Conservation (phyloP, 345 rosid genomes). For the Reutealis trisperma region DNA sequence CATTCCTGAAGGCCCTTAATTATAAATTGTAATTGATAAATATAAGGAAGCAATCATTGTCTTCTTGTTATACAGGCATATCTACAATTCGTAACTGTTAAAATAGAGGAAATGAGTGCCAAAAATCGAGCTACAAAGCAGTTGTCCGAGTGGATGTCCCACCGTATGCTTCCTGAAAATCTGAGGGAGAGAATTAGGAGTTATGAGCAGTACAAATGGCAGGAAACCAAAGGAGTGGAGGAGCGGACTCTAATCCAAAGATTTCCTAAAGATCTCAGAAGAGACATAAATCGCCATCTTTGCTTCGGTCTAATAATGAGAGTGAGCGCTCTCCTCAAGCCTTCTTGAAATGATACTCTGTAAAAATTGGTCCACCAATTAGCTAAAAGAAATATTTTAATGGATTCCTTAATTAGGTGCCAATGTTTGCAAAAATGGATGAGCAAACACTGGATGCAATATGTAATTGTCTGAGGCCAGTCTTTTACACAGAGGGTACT, state of each 20-base stretch:
- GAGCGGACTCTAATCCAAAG: constrained; percentile 55
- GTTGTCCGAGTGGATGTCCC: constrained; percentile 64
- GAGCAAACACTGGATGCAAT: constrained; percentile 30
- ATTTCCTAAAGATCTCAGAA: constrained; percentile 75
- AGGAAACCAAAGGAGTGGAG: constrained; percentile 80
- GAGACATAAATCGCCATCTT: constrained; percentile 84
- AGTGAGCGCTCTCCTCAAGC: constrained; percentile 41
- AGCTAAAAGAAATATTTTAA: background rate
- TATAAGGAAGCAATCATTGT: background rate
- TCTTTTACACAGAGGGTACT: constrained; percentile 27
- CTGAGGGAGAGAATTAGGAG: constrained; percentile 62
- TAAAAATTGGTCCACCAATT: background rate
- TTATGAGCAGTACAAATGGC: constrained; percentile 83
- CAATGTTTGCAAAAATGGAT: constrained; percentile 61
- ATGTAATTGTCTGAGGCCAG: constrained; percentile 29
- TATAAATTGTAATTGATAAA: background rate
- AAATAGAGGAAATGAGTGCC: constrained; percentile 85
- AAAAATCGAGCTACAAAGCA: constrained; percentile 70
- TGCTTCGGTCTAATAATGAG: constrained; percentile 64
- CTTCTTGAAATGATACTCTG: background rate
- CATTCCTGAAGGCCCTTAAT: background rate
- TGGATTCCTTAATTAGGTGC: constrained; percentile 45
- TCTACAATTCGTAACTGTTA: constrained; percentile 62
- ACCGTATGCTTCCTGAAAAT: constrained; percentile 68
- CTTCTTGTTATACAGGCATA: constrained; percentile 44